These are phyloP conservation scores for Akanthomyces uredinophilus DNA, from an alignment of 2,329 filamentous ascomycete species.

Conservation along the genomic window DNA sequence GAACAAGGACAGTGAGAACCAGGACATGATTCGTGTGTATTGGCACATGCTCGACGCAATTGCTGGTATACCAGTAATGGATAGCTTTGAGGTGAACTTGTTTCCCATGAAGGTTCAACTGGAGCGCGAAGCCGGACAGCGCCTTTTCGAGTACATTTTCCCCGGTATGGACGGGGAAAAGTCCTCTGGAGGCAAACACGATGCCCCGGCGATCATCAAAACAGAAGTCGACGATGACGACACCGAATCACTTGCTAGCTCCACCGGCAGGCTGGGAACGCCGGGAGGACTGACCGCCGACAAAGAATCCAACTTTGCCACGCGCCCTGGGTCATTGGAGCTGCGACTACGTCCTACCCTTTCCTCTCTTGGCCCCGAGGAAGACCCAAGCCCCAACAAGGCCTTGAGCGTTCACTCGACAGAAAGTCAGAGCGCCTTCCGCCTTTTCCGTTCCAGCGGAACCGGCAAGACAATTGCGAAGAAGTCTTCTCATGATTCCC, in stretches of 20 bases:
- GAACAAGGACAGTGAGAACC: conserved; percentile 41
- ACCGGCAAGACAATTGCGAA: conserved; percentile 42
- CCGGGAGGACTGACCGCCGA: conserved; percentile 30
- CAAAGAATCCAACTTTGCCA: conserved; percentile 47
- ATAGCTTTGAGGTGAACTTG: conserved; percentile 91
- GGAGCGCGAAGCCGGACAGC: conserved; percentile 87
- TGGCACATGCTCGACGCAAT: conserved; percentile 99
- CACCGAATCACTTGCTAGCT: conserved; percentile 34
- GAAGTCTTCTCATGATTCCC: conserved; percentile 54
- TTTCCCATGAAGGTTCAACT: conserved; percentile 92
- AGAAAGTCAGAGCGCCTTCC: conserved; percentile 44
- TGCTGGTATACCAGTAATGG: conserved; percentile 93
- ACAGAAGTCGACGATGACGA: conserved; percentile 45
- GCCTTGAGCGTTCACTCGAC: conserved; percentile 44
- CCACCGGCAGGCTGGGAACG: conserved; percentile 32
- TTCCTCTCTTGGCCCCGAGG: conserved; percentile 45
- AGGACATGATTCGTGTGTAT: conserved; percentile 87
- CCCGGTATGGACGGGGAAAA: conserved; percentile 66
- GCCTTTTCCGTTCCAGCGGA: conserved; percentile 43
- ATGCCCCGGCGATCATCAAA: conserved; percentile 55
- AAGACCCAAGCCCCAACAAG: conserved; percentile 38
- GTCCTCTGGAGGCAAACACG: conserved; percentile 43
- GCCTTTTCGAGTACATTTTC: conserved; percentile 95
- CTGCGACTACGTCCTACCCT: conserved; percentile 79
- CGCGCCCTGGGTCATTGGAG: conserved; percentile 70